These are phyloP conservation scores for Rutstroemia sp. DNA, from an alignment of 2,329 filamentous ascomycete genomes.

Conservation along the genomic window DNA sequence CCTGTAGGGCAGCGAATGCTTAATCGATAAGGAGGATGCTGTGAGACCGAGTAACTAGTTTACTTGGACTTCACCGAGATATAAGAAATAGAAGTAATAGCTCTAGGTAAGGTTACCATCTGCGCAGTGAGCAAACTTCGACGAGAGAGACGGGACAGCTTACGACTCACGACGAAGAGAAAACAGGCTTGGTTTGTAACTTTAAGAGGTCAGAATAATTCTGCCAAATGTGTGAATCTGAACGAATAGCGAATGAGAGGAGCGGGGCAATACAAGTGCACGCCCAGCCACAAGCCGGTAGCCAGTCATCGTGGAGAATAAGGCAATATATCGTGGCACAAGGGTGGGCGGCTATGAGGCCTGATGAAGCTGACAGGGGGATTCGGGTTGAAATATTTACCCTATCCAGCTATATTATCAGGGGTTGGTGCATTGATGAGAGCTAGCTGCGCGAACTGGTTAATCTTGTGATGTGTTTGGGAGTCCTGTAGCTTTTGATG, in stretches of 20 bases:
- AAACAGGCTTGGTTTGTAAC: background rate
- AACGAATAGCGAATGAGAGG: constrained; percentile 4
- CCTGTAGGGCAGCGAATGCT: background rate
- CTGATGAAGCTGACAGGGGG: background rate
- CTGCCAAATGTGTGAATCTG: constrained; percentile 6
- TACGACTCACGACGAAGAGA: background rate
- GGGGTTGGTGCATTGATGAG: background rate
- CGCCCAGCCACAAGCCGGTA: background rate
- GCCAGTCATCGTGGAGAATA: background rate
- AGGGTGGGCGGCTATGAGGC: constrained; percentile 6
- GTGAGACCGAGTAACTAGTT: background rate
- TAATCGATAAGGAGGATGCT: constrained; percentile 7
- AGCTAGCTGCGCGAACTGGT: background rate
- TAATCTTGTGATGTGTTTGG: background rate
- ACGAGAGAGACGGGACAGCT: background rate
- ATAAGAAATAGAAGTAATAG: background rate
- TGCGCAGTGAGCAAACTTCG: background rate
- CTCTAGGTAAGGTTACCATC: background rate
- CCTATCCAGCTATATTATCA: background rate
- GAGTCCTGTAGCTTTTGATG: too few species aligned
- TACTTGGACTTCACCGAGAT: background rate
- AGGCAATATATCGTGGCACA: background rate
- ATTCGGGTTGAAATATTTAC: background rate
- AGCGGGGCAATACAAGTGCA: background rate
- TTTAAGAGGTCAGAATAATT: background rate